Conservation (phyloP, 768 basidiomycete species). For the Neoboletus brunneissimus region DNA sequence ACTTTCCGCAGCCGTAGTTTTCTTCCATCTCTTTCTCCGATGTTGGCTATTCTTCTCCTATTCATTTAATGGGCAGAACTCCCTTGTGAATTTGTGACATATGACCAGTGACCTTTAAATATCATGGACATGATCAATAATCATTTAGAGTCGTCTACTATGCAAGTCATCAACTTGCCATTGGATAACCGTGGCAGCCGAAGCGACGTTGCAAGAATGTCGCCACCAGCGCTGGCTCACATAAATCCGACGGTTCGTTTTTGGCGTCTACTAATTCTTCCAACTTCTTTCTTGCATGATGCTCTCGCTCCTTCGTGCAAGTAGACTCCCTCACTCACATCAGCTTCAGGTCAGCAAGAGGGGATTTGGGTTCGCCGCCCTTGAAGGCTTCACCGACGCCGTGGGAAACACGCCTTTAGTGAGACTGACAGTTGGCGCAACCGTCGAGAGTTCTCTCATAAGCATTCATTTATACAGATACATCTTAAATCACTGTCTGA, state of each 20-base stretch:
- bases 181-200: not conserved
- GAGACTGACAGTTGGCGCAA: constrained; percentile 20
- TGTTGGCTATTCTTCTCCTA: constrained; percentile 17
- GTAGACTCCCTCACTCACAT: constrained; percentile 22
- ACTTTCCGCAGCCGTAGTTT: constrained; percentile 16
- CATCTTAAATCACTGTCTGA: constrained; percentile 78
- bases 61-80: constrained; percentile 25
- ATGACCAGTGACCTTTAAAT: constrained; percentile 15
- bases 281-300: constrained; percentile 9
- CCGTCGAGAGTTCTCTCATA: not conserved
- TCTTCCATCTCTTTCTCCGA: constrained; percentile 4
- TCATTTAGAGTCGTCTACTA: constrained; percentile 10
- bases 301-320: constrained; percentile 34
- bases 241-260: not conserved
- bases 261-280: not conserved
- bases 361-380: constrained; percentile 47
- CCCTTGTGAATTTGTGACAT: constrained; percentile 24
- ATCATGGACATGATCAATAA: constrained; percentile 14
- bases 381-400: constrained; percentile 84
- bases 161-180: not conserved
- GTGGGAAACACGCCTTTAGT: constrained; percentile 95
- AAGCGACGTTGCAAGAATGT: constrained; percentile 14
- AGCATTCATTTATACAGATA: constrained; percentile 51
- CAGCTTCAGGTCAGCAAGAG: constrained; percentile 14
- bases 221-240: constrained; percentile 3